Percentiles rank a stretch among this genome's conserved stretches.
Conservation (phyloP, 106 monocot species). For the Dendrobium nobile region DNA sequence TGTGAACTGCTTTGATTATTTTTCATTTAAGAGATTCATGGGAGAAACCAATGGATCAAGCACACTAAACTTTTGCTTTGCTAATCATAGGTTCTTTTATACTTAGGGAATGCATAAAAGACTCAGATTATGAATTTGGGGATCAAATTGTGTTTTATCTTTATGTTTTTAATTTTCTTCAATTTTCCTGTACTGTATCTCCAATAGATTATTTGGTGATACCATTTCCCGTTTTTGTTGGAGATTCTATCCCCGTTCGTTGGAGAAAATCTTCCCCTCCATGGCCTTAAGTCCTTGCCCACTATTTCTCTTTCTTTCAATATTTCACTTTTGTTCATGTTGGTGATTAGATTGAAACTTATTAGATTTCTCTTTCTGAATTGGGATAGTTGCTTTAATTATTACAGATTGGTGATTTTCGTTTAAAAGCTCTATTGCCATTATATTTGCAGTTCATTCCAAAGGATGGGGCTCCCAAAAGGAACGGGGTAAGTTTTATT, state of each 20-base stretch:
- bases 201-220: too few relatives aligned
- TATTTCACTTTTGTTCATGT: too few relatives aligned
- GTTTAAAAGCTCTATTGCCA: background rate
- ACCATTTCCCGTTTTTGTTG: too few relatives aligned
- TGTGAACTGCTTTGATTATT: background rate
- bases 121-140: background rate
- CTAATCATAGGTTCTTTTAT: background rate
- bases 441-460: constrained; percentile 19
- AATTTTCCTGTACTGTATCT: too few relatives aligned
- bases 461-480: constrained; percentile 29
- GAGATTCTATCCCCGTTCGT: too few relatives aligned
- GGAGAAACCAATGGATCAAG: background rate
- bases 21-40: background rate
- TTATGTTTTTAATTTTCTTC: too few relatives aligned
- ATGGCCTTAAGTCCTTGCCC: too few relatives aligned
- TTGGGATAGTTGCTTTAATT: background rate
- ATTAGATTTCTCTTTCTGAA: background rate
- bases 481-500: constrained; percentile 43
- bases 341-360: background rate
- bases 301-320: too few relatives aligned
- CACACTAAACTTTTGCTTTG: background rate
- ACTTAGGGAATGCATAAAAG: background rate
- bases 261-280: too few relatives aligned
- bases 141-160: background rate
- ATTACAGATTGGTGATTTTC: background rate